Evolutionary conservation across 179 eudicot species (phyloP).

Genomic region (Vitellaria paradoxa): DNA sequence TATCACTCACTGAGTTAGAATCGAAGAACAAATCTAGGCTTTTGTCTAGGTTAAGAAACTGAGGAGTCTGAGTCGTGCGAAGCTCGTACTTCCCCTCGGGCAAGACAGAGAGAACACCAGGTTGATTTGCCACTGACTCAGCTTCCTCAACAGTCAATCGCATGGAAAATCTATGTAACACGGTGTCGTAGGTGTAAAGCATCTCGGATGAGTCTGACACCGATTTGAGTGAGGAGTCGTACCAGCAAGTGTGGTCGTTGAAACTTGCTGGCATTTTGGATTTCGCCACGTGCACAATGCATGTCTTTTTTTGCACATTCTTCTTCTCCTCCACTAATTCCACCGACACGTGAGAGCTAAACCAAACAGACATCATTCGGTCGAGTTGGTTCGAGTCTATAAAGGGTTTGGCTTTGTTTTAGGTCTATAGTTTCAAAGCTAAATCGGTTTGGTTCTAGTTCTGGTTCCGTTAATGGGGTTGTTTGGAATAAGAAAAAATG

Average conservation of each 20-base stretch:
- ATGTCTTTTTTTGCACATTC: constrained; percentile 25
- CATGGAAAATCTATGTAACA: constrained; percentile 69
- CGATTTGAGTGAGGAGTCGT: constrained; percentile 59
- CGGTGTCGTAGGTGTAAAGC: constrained; percentile 63
- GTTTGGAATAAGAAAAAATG: too few species aligned
- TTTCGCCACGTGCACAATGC: constrained; percentile 56
- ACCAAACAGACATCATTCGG: too few species aligned
- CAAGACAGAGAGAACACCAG: constrained; percentile 55
- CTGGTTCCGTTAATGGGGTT: too few species aligned
- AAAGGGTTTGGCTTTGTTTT: too few species aligned
- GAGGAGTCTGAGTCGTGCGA: constrained; percentile 78
- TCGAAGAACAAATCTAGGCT: constrained; percentile 32
- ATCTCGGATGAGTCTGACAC: constrained; percentile 56
- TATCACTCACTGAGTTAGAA: constrained; percentile 43
- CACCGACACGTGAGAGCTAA: background rate
- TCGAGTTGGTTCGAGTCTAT: too few species aligned
- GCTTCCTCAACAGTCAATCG: constrained; percentile 48
- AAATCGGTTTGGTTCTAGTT: too few species aligned
- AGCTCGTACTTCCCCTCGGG: constrained; percentile 61
- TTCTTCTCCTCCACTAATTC: background rate
- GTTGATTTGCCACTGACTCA: constrained; percentile 31
- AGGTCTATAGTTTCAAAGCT: too few species aligned
- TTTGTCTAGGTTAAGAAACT: constrained; percentile 60
- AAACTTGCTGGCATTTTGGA: constrained; percentile 43
- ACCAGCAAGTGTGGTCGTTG: constrained; percentile 50